These are phyloP conservation scores for Mycosarcoma maydis DNA, from an alignment of 1,284 basidiomycete species.

Conservation along the genomic window DNA sequence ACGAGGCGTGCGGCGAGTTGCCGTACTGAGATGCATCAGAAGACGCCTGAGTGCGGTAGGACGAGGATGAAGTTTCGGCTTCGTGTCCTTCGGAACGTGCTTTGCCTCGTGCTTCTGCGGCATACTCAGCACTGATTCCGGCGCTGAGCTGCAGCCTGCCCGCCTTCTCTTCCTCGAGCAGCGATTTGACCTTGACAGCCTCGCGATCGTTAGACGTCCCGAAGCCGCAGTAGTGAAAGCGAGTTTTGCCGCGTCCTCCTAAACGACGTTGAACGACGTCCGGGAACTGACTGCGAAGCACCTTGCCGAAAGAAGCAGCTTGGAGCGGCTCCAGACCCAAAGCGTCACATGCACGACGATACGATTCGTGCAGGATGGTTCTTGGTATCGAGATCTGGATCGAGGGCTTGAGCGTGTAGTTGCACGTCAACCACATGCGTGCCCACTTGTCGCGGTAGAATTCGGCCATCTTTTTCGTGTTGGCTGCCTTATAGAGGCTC, in stretches of 20 bases:
- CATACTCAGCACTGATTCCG: constrained; percentile 41
- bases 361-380: constrained; percentile 50
- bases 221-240: constrained; percentile 53
- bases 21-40: constrained; percentile 26
- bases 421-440: constrained; percentile 50
- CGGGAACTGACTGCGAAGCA: constrained; percentile 47
- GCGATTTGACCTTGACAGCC: constrained; percentile 46
- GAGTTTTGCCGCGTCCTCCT: constrained; percentile 49
- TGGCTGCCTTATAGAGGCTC: constrained; percentile 45
- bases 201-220: constrained; percentile 50
- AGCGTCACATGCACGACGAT: constrained; percentile 44
- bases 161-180: constrained; percentile 49
- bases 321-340: constrained; percentile 46
- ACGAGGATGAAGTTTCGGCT: constrained; percentile 22
- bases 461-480: constrained; percentile 53
- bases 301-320: constrained; percentile 51
- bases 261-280: constrained; percentile 45
- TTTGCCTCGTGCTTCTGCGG: constrained; percentile 19
- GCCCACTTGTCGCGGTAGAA: constrained; percentile 55
- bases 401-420: constrained; percentile 49
- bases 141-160: constrained; percentile 47
- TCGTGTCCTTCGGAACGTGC: constrained; percentile 31
- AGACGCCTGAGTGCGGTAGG: constrained; percentile 11
- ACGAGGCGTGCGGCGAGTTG: constrained; percentile 25
- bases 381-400: constrained; percentile 52